phyloP scores from a whole-genome alignment of 1,139 yeast species.

The Petasospora rhodanensis region DNA sequence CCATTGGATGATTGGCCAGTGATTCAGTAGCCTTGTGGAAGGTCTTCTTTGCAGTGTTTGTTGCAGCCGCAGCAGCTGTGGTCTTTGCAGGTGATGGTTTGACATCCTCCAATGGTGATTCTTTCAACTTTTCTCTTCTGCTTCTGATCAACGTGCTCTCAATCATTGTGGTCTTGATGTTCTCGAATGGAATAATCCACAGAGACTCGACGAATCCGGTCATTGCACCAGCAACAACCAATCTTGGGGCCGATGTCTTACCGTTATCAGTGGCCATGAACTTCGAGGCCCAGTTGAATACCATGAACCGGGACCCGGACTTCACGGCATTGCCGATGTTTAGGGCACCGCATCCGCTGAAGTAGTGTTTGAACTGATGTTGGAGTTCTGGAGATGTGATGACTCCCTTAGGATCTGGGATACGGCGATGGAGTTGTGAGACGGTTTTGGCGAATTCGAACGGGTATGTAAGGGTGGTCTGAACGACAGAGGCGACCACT shows the following conservation, averaged over 20 bases:
- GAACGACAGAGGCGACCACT: slow-evolving; percentile 65
- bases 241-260: slow-evolving; percentile 62
- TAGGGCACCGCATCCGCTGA: slow-evolving; percentile 74
- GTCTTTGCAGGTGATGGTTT: slow-evolving; percentile 6
- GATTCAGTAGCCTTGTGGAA: slow-evolving; percentile 19
- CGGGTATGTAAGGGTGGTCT: slow-evolving; percentile 75
- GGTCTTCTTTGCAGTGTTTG: slow-evolving; percentile 16
- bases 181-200: slow-evolving; percentile 88
- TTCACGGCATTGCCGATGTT: slow-evolving; percentile 74
- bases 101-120: slow-evolving; percentile 1
- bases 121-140: slow-evolving; percentile 3
- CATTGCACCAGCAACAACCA: slow-evolving; percentile 80
- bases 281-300: slow-evolving; percentile 73
- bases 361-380: slow-evolving; percentile 45
- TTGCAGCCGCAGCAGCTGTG: slow-evolving; percentile 1
- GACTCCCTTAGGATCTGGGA: slow-evolving; percentile 32
- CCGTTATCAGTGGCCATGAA: slow-evolving; percentile 59
- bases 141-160: slow-evolving; percentile 38
- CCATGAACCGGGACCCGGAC: slow-evolving; percentile 65
- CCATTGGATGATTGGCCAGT: slow-evolving; percentile 21
- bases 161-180: slow-evolving; percentile 79
- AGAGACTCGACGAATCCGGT: slow-evolving; percentile 81
- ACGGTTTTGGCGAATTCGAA: slow-evolving; percentile 79
- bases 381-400: slow-evolving; percentile 35
- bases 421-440: slow-evolving; percentile 52